Conservation (phyloP, 306 rosid species). For the Ormosia semicastrata region DNA sequence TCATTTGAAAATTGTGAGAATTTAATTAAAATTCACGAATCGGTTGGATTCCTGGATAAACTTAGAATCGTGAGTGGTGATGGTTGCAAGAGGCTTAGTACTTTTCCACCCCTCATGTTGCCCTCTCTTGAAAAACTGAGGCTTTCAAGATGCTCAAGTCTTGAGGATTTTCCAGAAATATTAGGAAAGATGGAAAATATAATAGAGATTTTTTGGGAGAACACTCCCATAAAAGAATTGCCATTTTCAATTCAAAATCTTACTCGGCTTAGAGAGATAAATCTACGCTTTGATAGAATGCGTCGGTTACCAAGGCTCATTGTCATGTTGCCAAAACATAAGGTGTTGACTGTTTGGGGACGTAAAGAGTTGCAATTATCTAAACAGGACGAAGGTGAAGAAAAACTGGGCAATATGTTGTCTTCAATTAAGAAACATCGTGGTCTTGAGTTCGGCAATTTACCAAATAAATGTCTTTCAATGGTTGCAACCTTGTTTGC, state of each 20-base stretch:
- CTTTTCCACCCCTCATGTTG: not conserved
- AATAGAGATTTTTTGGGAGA: not conserved
- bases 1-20: not conserved
- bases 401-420: not conserved
- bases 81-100: not conserved
- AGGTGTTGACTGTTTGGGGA: too few relatives aligned
- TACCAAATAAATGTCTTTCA: not conserved
- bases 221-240: not conserved
- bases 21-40: constrained; percentile 1
- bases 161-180: not conserved
- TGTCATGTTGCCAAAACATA: not conserved
- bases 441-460: not conserved
- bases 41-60: not conserved
- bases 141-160: not conserved
- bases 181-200: not conserved
- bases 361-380: not conserved
- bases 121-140: not conserved
- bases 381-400: not conserved
- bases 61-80: not conserved
- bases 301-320: not conserved
- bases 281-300: fast-evolving
- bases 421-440: too few relatives aligned
- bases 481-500: not conserved
- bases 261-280: not conserved
- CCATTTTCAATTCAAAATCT: not conserved